phyloP scores from a whole-genome alignment of 2,329 filamentous ascomycete genomes.

The Microthyrium microscopicum region DNA sequence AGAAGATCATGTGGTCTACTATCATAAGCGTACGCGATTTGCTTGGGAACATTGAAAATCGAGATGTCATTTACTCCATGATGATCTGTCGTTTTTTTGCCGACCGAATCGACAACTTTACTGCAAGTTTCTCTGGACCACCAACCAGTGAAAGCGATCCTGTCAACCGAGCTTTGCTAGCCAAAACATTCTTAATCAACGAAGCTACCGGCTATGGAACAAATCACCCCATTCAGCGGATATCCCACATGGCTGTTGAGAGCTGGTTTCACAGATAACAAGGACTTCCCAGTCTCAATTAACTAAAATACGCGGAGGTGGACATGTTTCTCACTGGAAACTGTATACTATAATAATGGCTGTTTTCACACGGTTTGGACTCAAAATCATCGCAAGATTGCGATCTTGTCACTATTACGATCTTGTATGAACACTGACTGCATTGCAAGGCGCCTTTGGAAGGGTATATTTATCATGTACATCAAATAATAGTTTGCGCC shows the following conservation, averaged over 20 bases:
- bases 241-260: conserved; percentile 32
- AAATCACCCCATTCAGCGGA: conserved; percentile 30
- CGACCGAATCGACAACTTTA: conserved; percentile 34
- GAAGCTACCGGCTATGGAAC: conserved; percentile 26
- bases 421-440: too few relatives aligned
- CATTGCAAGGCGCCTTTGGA: too few relatives aligned
- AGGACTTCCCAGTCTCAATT: too few relatives aligned
- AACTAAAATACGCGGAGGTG: too few relatives aligned
- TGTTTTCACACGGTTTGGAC: too few relatives aligned
- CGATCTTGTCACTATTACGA: too few relatives aligned
- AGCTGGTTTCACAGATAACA: conserved; percentile 19
- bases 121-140: conserved; percentile 20
- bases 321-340: too few relatives aligned
- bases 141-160: conserved; percentile 13
- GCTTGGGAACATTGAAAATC: conserved; percentile 67
- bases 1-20: conserved; percentile 46
- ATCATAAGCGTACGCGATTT: conserved; percentile 50
- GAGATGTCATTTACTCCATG: conserved; percentile 81
- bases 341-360: too few relatives aligned
- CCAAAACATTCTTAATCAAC: conserved; percentile 30
- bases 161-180: conserved; percentile 26
- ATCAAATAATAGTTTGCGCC: too few relatives aligned
- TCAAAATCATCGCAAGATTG: too few relatives aligned
- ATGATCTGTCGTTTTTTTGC: conserved; percentile 63
- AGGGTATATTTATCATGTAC: too few relatives aligned